Evolutionary conservation across 1,284 basidiomycete genomes (phyloP).

Genomic region (Pisolithus thermaeus): DNA sequence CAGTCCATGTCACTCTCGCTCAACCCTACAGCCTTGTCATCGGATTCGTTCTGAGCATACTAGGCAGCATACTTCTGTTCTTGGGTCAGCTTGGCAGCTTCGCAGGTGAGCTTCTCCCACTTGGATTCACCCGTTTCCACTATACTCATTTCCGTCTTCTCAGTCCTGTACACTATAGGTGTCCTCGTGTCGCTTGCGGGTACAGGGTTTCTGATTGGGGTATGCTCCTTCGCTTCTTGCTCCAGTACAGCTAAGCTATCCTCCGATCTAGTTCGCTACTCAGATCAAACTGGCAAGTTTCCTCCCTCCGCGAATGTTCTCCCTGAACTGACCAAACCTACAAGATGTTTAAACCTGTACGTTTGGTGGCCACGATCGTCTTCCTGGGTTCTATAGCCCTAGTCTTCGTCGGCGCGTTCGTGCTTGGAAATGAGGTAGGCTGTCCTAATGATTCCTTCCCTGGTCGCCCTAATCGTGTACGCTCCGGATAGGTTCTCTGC

Average conservation of each 20-base stretch:
- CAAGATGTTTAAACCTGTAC: conserved; percentile 92
- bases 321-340: conserved; percentile 1
- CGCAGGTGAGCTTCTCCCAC: conserved; percentile 52
- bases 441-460: background rate
- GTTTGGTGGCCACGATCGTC: conserved; percentile 77
- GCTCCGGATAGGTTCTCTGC: conserved; percentile 37
- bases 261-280: conserved; percentile 57
- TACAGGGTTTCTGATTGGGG: conserved; percentile 86
- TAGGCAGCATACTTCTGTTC: conserved; percentile 79
- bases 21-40: conserved; percentile 46
- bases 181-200: conserved; percentile 80
- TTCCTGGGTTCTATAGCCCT: conserved; percentile 74
- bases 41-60: conserved; percentile 75
- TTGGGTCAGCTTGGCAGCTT: conserved; percentile 69
- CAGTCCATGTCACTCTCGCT: fast-evolving
- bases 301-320: background rate
- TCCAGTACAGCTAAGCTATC: background rate
- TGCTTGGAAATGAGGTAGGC: conserved; percentile 60
- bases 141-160: background rate
- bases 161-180: conserved; percentile 81
- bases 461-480: conserved; percentile 4
- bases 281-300: conserved; percentile 72
- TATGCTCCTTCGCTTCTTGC: conserved; percentile 30
- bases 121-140: background rate
- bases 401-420: conserved; percentile 80